Evolutionary conservation across 148 eudicot species (phyloP).

Genomic region (Fagopyrum tataricum): DNA sequence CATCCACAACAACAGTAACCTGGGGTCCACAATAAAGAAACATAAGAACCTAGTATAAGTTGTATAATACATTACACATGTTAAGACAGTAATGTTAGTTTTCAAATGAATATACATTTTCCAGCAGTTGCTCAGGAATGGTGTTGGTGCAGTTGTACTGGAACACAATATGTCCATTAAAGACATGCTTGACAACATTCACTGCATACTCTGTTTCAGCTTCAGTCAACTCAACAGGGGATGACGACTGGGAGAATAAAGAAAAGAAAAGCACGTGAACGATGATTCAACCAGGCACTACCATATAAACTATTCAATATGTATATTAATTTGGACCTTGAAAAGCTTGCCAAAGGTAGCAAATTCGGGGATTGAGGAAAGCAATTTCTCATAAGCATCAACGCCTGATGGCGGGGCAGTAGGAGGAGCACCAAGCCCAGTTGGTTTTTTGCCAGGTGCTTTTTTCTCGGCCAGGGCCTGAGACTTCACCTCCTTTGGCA

Average conservation of each 20-base stretch:
- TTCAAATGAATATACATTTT: conserved; percentile 50
- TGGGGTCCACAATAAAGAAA: conserved; percentile 21
- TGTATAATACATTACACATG: neutral
- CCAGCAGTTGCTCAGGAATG: conserved; percentile 84
- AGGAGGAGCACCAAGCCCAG: conserved; percentile 79
- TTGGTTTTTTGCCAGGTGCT: conserved; percentile 75
- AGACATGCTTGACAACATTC: conserved; percentile 87
- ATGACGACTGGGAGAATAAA: conserved; percentile 59
- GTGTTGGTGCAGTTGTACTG: conserved; percentile 99
- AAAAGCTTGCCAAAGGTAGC: conserved; percentile 78
- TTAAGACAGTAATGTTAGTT: neutral
- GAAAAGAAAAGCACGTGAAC: neutral
- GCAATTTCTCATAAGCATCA: conserved; percentile 81
- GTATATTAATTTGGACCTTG: conserved; percentile 43
- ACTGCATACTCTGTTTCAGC: conserved; percentile 97
- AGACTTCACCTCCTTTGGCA: conserved; percentile 86
- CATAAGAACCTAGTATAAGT: neutral
- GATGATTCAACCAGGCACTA: neutral
- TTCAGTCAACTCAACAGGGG: conserved; percentile 92
- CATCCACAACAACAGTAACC: conserved; percentile 87
- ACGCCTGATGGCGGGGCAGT: conserved; percentile 48
- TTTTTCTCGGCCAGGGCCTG: conserved; percentile 91
- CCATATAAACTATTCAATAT: neutral
- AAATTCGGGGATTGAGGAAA: conserved; percentile 78
- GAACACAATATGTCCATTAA: conserved; percentile 73